Base-by-base conservation (phyloP, 805 yeast genomes). In the Starmerella bombicola region DNA sequence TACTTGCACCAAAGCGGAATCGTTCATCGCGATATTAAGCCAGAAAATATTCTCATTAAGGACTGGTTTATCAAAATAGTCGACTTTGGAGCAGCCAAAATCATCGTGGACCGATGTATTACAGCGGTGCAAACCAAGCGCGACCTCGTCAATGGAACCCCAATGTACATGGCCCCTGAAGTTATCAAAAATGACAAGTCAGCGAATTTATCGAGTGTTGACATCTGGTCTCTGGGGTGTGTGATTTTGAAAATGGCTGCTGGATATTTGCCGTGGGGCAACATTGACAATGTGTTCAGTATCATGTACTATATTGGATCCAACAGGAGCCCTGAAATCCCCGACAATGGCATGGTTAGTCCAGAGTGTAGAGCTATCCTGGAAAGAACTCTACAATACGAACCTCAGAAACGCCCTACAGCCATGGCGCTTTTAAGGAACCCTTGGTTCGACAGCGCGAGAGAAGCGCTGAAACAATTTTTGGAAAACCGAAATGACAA, bases 91-190 rank as follows among this genome's bases (percentile, higher is more conserved):
- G 95, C 97, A 3, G 96, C 97, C 12, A 85, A 85, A 60, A 93
- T 86, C 9, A 63, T 68, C 50, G 65, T 71, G 46, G 63, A 61
- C 49, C 60, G 46, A 41, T 57, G 46, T 31, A 59, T 43, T 5
- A 42, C 47, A 13, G 54, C 59, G 39, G 65, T 61, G 39, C 38
- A 42, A 33, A 47, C 54, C 1, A 38, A 41, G 8, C 25, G 44
- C 3, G 55, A 48, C 32, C 42, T 51, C 9, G 69, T 80, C 67
- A 77, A 93, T 2, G 98, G 98, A 30, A 91, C 98, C 0, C 97
- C 97, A 13, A 91, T 88, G 96, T 91, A 91, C 62, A 88, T 91
- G 97, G 84, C 97, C 0, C 98, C 98, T 0, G 98, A 91, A 55
- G 81, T 83, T 0, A 83, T 91, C 43, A 82, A 91, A 1, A 96